phyloP scores from a whole-genome alignment of 306 rosid species.

The Malus fusca region DNA sequence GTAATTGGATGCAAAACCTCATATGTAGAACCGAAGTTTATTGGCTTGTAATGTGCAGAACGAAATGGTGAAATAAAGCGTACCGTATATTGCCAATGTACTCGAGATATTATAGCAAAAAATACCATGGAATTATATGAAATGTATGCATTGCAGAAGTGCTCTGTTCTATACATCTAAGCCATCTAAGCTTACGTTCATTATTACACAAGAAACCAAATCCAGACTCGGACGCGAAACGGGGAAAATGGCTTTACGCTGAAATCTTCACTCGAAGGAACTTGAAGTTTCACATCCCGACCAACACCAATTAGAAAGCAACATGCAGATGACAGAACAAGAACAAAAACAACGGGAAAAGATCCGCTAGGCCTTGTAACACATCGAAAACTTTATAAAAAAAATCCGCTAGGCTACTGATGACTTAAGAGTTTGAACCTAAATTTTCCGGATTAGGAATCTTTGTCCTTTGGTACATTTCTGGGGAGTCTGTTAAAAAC shows the following conservation, averaged over 20 bases:
- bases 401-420: not conserved
- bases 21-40: not conserved
- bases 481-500: conserved; percentile 64
- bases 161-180: not conserved
- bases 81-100: not conserved
- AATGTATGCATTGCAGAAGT: not conserved
- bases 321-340: not conserved
- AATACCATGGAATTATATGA: not conserved
- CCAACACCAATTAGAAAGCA: not conserved
- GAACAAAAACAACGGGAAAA: not conserved
- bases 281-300: not conserved
- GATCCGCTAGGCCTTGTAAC: no score
- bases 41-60: not conserved
- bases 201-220: not conserved
- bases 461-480: conserved; percentile 58
- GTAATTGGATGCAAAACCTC: not conserved
- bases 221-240: not conserved
- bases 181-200: not conserved
- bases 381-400: no score
- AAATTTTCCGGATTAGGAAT: conserved; percentile 21
- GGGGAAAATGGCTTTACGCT: not conserved
- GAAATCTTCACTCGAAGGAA: not conserved
- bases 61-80: not conserved
- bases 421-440: not conserved
- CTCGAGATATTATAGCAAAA: not conserved